Conservation (phyloP, 2,329 filamentous ascomycete species). For the Ceratocystis albifundus region DNA sequence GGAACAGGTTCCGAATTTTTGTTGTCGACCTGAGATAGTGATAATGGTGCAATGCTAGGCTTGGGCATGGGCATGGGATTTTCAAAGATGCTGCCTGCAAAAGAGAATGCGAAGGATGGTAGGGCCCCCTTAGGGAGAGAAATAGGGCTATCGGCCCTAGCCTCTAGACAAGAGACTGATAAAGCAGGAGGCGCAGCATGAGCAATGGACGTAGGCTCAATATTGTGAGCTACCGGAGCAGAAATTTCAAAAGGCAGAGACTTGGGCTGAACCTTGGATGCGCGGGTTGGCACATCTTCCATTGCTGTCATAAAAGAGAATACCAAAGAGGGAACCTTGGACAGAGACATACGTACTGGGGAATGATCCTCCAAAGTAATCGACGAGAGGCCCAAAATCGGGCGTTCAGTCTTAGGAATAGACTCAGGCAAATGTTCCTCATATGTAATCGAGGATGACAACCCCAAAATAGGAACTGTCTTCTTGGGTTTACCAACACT, state of each 20-base stretch:
- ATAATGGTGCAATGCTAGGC: not conserved
- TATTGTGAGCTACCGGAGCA: constrained; percentile 29
- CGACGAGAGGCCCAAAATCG: constrained; percentile 28
- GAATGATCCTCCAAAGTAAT: not conserved
- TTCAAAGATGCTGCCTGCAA: not conserved
- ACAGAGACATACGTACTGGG: constrained; percentile 29
- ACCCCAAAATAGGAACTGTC: constrained; percentile 26
- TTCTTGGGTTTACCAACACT: constrained; percentile 28
- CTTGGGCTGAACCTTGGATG: not conserved
- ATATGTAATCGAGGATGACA: not conserved
- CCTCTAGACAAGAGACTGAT: not conserved
- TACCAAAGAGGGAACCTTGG: constrained; percentile 27
- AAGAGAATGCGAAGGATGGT: not conserved
- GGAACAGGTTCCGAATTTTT: constrained; percentile 12
- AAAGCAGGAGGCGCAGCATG: constrained; percentile 2
- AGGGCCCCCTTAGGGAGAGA: not conserved
- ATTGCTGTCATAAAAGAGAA: constrained; percentile 25
- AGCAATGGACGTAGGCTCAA: constrained; percentile 27
- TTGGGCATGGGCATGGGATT: not conserved
- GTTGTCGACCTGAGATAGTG: not conserved
- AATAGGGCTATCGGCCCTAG: not conserved
- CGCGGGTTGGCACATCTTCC: not conserved
- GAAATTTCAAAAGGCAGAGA: constrained; percentile 1
- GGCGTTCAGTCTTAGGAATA: constrained; percentile 28
- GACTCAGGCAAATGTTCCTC: constrained; percentile 24